Conservation (phyloP, 352 stramenopile genomes). For the Phytophthora megakarya region DNA sequence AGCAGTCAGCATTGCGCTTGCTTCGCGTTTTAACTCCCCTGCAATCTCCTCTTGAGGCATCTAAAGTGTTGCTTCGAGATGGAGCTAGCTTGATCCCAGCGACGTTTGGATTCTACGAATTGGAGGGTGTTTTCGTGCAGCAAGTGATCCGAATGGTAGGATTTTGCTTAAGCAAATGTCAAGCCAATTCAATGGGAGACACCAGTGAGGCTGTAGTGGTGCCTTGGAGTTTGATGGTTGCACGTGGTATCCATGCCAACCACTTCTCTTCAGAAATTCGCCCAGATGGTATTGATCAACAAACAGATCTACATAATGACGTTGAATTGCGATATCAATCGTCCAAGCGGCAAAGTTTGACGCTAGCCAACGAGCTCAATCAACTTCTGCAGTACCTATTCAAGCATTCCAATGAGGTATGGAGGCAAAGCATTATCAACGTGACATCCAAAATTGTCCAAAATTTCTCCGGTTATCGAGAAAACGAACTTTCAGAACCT, state of each 20-base stretch:
- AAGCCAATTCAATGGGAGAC: neutral
- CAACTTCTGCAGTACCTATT: conserved; percentile 33
- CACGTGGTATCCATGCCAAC: conserved; percentile 38
- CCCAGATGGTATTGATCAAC: neutral
- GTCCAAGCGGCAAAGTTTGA: conserved; percentile 30
- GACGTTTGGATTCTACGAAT: conserved; percentile 30
- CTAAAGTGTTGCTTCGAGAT: conserved; percentile 25
- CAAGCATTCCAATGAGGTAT: conserved; percentile 11
- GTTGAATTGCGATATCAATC: conserved; percentile 31
- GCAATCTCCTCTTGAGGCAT: conserved; percentile 36
- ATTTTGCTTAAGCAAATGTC: conserved; percentile 41
- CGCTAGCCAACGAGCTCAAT: conserved; percentile 38
- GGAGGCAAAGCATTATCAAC: conserved; percentile 24
- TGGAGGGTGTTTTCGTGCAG: conserved; percentile 44
- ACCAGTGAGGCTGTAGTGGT: neutral
- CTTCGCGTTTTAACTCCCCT: conserved; percentile 45
- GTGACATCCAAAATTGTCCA: conserved; percentile 5
- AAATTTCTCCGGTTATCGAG: neutral
- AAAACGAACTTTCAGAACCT: neutral
- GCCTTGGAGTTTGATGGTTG: conserved; percentile 38
- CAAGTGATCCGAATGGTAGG: conserved; percentile 56
- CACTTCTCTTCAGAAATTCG: conserved; percentile 30
- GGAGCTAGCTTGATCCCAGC: neutral
- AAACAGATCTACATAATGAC: conserved; percentile 23
- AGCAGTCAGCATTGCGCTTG: conserved; percentile 71